A percentile compares a stretch with the other conserved stretches of the same genome.
Conservation (phyloP, 2,329 filamentous ascomycete species). For the Calycina marina region DNA sequence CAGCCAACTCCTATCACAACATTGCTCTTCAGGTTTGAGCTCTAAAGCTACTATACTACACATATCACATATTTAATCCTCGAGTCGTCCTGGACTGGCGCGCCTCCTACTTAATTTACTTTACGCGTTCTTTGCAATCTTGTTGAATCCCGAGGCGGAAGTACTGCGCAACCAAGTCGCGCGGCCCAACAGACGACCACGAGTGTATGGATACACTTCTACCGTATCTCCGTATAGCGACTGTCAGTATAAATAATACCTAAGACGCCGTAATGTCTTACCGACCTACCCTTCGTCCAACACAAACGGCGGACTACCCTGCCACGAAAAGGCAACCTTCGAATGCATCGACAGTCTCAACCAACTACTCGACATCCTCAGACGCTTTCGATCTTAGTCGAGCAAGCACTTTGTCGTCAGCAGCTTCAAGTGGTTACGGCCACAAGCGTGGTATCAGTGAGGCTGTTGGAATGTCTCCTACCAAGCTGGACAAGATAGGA, state of each 20-base stretch:
- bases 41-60: too few species aligned
- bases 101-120: too few species aligned
- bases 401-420: conserved; percentile 59
- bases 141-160: too few species aligned
- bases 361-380: conserved; percentile 42
- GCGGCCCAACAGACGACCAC: not conserved
- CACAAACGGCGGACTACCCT: conserved; percentile 34
- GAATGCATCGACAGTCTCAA: conserved; percentile 56
- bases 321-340: conserved; percentile 45
- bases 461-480: conserved; percentile 38
- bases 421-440: conserved; percentile 47
- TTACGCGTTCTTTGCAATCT: too few species aligned
- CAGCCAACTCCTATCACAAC: too few species aligned
- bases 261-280: conserved; percentile 34
- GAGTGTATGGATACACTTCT: too few species aligned
- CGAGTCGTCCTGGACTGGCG: too few species aligned
- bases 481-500: conserved; percentile 32
- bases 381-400: conserved; percentile 39
- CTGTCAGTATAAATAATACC: too few species aligned
- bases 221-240: too few species aligned
- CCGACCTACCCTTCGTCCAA: conserved; percentile 43
- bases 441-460: conserved; percentile 71
- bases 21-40: too few species aligned
- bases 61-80: too few species aligned
- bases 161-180: too few species aligned